These are phyloP conservation scores for Suillus americanus DNA, from an alignment of 768 basidiomycete genomes.

Conservation along the genomic window DNA sequence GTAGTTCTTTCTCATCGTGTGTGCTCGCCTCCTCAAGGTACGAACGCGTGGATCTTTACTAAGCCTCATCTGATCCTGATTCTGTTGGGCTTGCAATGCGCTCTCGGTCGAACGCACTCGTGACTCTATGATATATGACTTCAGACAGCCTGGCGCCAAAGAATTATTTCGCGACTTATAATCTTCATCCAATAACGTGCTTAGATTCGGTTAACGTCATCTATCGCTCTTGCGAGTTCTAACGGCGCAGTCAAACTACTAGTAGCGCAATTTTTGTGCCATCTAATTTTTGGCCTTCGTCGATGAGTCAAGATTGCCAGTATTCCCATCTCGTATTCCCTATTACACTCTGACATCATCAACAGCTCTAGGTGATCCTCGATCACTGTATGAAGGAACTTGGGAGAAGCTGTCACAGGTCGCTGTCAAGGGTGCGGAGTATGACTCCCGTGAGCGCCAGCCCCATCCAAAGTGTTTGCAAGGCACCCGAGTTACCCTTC, in stretches of 20 bases:
- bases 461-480: background rate
- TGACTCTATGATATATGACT: too few relatives aligned
- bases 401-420: slow-evolving; percentile 1
- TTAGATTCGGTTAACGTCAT: too few relatives aligned
- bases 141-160: too few relatives aligned
- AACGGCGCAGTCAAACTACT: background rate
- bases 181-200: too few relatives aligned
- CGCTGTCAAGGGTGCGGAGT: background rate
- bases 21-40: too few relatives aligned
- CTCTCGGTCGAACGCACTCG: too few relatives aligned
- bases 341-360: background rate
- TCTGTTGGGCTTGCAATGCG: too few relatives aligned
- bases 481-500: background rate
- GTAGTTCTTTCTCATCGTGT: too few relatives aligned
- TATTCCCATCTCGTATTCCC: background rate
- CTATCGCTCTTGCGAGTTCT: background rate
- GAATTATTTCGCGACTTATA: too few relatives aligned
- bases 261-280: background rate
- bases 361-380: background rate
- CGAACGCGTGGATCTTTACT: too few relatives aligned
- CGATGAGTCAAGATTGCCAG: background rate
- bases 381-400: background rate
- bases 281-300: background rate
- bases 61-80: too few relatives aligned
- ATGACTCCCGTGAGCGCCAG: background rate